Percentiles rank a stretch among this genome's conserved stretches.
Conservation (phyloP, 129 eudicot species). For the Lactuca sativa region DNA sequence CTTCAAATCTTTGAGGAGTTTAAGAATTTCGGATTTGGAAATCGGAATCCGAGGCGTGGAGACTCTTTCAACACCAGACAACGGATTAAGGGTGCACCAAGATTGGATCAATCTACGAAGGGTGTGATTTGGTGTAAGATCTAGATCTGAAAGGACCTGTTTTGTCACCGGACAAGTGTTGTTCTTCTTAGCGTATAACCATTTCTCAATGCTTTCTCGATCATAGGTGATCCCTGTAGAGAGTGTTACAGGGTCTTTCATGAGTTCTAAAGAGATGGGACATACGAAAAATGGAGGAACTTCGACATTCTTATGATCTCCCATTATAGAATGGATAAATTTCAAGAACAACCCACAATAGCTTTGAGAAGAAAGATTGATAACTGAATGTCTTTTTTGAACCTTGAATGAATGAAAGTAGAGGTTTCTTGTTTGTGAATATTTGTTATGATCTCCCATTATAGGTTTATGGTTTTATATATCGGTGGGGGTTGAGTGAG, state of each 20-base stretch:
- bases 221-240: slow-evolving; percentile 66
- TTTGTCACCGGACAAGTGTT: slow-evolving; percentile 57
- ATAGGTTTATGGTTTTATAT: slow-evolving; percentile 14
- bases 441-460: slow-evolving; percentile 12
- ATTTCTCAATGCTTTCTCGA: slow-evolving; percentile 60
- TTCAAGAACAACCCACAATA: background rate
- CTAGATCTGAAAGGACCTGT: slow-evolving; percentile 31
- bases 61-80: slow-evolving; percentile 47
- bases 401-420: slow-evolving; percentile 15
- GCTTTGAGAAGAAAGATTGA: slow-evolving; percentile 19
- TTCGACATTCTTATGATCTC: slow-evolving; percentile 39
- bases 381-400: slow-evolving; percentile 6
- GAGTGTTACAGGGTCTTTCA: slow-evolving; percentile 68
- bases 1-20: slow-evolving; percentile 49
- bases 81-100: slow-evolving; percentile 64
- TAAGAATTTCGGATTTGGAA: slow-evolving; percentile 41
- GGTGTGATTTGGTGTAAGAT: slow-evolving; percentile 61
- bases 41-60: slow-evolving; percentile 53
- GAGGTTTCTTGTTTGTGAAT: slow-evolving; percentile 21
- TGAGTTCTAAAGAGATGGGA: slow-evolving; percentile 66
- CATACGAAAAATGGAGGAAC: slow-evolving; percentile 60
- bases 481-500: slow-evolving; percentile 12
- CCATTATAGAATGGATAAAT: slow-evolving; percentile 17
- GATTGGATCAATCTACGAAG: slow-evolving; percentile 56
- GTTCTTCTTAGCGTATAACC: slow-evolving; percentile 49